Percentiles rank a stretch among this genome's conserved stretches.
These are phyloP conservation scores for Rhodotorula sp. DNA, from an alignment of 1,284 basidiomycete genomes.

Conservation along the genomic window DNA sequence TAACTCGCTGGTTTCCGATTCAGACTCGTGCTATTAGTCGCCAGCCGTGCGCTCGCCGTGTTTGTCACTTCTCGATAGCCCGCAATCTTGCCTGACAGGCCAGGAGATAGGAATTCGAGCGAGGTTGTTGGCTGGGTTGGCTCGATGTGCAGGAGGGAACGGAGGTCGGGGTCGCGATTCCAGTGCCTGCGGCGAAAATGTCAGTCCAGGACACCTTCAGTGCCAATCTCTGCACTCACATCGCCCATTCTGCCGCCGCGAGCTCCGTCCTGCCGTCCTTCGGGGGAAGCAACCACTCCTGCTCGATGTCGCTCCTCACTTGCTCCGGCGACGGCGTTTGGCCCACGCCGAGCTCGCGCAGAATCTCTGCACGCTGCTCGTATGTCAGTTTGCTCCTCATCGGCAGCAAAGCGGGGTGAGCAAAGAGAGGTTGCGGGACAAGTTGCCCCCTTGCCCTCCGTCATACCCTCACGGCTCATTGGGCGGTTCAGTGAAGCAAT, in stretches of 20 bases:
- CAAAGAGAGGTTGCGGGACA: background rate
- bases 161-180: slow-evolving; percentile 31
- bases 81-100: slow-evolving; percentile 72
- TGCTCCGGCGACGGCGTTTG: slow-evolving; percentile 5
- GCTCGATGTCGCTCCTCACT: slow-evolving; percentile 23
- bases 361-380: slow-evolving; percentile 16
- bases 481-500: too few relatives aligned
- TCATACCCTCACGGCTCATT: too few relatives aligned
- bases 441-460: background rate
- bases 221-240: slow-evolving; percentile 5
- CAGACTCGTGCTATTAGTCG: slow-evolving; percentile 73
- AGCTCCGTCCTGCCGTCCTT: slow-evolving; percentile 29
- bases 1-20: slow-evolving; percentile 72
- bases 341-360: slow-evolving; percentile 29
- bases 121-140: slow-evolving; percentile 74
- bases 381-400: background rate
- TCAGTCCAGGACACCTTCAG: background rate
- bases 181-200: slow-evolving; percentile 26
- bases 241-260: slow-evolving; percentile 29
- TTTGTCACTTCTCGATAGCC: slow-evolving; percentile 70
- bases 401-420: too few relatives aligned
- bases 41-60: slow-evolving; percentile 54
- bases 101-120: slow-evolving; percentile 70
- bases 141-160: slow-evolving; percentile 37
- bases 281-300: slow-evolving; percentile 23